phyloP scores from a whole-genome alignment of 169 alveolate genomes.

The Theileria annulata region DNA sequence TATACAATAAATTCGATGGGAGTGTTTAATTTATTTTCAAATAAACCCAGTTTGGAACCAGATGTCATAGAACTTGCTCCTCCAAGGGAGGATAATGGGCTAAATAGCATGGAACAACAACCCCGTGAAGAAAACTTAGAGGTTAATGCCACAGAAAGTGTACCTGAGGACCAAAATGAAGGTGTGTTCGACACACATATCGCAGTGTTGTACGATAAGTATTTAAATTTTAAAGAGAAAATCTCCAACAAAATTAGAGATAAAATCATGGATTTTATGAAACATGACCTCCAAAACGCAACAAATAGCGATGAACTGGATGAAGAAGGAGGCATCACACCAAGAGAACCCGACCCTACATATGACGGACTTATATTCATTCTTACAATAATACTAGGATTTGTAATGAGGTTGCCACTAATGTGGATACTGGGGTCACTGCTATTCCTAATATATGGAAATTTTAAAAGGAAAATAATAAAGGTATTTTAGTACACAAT shows the following conservation, averaged over 20 bases:
- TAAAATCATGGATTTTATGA: conserved; percentile 56
- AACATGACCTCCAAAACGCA: conserved; percentile 30
- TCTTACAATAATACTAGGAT: conserved; percentile 52
- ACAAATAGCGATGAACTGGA: conserved; percentile 18
- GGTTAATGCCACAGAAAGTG: background rate
- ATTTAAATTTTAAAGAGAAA: conserved; percentile 24
- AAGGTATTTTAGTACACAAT: conserved; percentile 16
- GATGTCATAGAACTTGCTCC: conserved; percentile 17
- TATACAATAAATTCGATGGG: background rate
- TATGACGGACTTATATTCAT: conserved; percentile 53
- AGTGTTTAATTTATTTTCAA: background rate
- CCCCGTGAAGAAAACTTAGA: background rate
- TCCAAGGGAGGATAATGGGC: conserved; percentile 1
- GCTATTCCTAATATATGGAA: conserved; percentile 23
- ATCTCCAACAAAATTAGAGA: conserved; percentile 7
- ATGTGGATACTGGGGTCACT: conserved; percentile 56
- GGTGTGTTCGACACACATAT: conserved; percentile 30
- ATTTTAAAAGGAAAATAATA: conserved; percentile 48
- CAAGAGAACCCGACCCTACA: conserved; percentile 31
- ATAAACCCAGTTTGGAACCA: background rate
- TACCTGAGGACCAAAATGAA: conserved; percentile 14
- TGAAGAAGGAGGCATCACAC: conserved; percentile 37
- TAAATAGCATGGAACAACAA: background rate
- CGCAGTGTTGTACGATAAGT: conserved; percentile 42
- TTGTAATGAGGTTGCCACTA: conserved; percentile 47